Base-by-base conservation (phyloP, 208 protist genomes). In the Crithidia bombi region DNA sequence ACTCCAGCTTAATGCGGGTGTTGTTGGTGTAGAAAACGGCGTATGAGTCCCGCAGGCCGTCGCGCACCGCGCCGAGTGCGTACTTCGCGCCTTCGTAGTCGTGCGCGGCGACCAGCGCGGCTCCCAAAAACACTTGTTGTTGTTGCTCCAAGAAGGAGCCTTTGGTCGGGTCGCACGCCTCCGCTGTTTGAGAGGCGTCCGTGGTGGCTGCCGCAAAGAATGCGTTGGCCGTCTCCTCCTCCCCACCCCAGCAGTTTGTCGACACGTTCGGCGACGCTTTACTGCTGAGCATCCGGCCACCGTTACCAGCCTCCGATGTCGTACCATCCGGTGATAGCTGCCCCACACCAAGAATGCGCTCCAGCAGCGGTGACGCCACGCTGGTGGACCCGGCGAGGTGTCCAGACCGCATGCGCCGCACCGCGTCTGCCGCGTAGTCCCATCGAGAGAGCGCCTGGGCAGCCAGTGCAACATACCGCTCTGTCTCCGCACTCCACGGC, bases 361-460 rank as follows among this genome's bases (percentile, higher is more conserved):
- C 46, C 11, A 66, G 26, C 35, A 66, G 21, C 3, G 46, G 61
- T 2, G 61, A 54, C n/a, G 33, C 3, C 3, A 25, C 12, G 4
- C 25, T 47, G 12, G n/a, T 3, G 1, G 21, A 56, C 15, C 46
- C 15, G 14, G 46, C 0, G 10, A 54, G 14, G 35, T 56, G 61
- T 3, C 33, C 23, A 0, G 28, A n/a, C 12, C 33, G 44, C 23
- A 66, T 35, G 62, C 68, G 71, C 14, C 50, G 26, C 12, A 73
- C 69, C 10, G 83, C 78, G n/a, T 91, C 88, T 7, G 82, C 52
- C 21, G 86, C 78, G 63, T 86, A 69, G 41, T 92, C 87, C 91
- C 91, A 96, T 5, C 82, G 78, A 35, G 87, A 88, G 28, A 96
- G 85, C 12, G 88, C 75, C 65, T 86, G 80, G 19, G 91, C 86